These are phyloP conservation scores for Isoetes taiwanensis DNA, from an alignment of 75 land plant genomes.

Conservation along the genomic window DNA sequence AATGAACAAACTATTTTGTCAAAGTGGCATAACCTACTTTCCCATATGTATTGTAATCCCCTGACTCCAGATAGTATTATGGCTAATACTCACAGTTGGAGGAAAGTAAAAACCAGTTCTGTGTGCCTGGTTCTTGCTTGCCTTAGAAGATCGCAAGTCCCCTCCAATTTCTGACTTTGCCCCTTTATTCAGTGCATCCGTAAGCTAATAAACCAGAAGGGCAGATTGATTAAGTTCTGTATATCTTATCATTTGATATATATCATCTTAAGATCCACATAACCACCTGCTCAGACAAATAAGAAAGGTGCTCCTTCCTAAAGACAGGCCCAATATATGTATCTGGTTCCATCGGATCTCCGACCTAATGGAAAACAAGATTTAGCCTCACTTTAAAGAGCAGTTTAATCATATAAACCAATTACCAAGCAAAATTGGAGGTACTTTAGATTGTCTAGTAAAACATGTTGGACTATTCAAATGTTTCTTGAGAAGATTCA, in stretches of 20 bases:
- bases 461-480: too few relatives aligned
- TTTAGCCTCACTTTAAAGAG: too few relatives aligned
- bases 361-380: neutral
- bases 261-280: neutral
- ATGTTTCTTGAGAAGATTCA: too few relatives aligned
- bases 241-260: neutral
- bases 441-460: too few relatives aligned
- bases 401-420: too few relatives aligned
- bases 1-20: neutral
- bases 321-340: constrained; percentile 24
- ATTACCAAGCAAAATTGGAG: too few relatives aligned
- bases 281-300: constrained; percentile 14
- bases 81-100: constrained; percentile 10
- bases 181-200: constrained; percentile 15
- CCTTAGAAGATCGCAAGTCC: constrained; percentile 1
- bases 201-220: constrained; percentile 5
- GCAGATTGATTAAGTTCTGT: neutral
- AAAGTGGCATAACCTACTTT: too few relatives aligned
- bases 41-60: too few relatives aligned
- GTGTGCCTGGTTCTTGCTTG: neutral
- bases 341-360: constrained; percentile 17
- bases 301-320: constrained; percentile 14
- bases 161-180: constrained; percentile 8
- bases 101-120: constrained; percentile 17
- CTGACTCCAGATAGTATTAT: too few relatives aligned